Evolutionary conservation across 805 yeast genomes (phyloP), one percentile per base, ranked within the genome.

Genomic region (Lachancea fermentati): DNA sequence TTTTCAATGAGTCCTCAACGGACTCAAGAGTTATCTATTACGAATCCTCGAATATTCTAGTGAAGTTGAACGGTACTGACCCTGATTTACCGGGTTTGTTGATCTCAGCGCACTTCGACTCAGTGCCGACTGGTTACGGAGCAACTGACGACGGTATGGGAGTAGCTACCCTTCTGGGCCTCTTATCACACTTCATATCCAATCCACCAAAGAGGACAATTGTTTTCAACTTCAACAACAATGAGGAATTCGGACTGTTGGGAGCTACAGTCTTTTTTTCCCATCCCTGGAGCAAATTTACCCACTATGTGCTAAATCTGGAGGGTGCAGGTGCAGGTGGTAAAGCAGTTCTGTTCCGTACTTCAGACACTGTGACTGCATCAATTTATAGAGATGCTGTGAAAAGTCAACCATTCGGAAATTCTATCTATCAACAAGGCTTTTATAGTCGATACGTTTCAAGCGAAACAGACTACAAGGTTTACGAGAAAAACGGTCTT

Each of bases 321-420:
- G 97, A 88, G 66, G 96, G 96, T 13, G 85, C 96, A 0, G 96
- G 96, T 2, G 83, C 93, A 1, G 96, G 96, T 18, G 89, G 93
- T 3, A 77, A 82, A 49, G 85, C 96, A 1, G 70, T 85, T 15
- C 64, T 88, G 36, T 87, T 89, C 59, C 73, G 96, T 60, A 79
- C 88, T n/a, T 78, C 94, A 0, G 94, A 87, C 55, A 72, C 71
- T 46, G 85, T 84, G 1, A 76, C 86, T 9, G 77, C 83, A 1
- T 73, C 74, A 44, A 72, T 76, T 48, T 76, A 68, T 44, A 73
- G 74, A 46, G 59, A 69, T 16, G 68, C 70, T 3, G 89, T 77
- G 1, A 64, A 75, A 42, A 67, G 50, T 3, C 52, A 67, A 34
- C 96, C 96, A 0, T 86, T 78, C 65, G 96, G 84, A 3, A 76